Evolutionary conservation across 1,284 basidiomycete genomes (phyloP), one percentile per base, ranked within the genome.

Genomic region (Ganoderma lucidum): DNA sequence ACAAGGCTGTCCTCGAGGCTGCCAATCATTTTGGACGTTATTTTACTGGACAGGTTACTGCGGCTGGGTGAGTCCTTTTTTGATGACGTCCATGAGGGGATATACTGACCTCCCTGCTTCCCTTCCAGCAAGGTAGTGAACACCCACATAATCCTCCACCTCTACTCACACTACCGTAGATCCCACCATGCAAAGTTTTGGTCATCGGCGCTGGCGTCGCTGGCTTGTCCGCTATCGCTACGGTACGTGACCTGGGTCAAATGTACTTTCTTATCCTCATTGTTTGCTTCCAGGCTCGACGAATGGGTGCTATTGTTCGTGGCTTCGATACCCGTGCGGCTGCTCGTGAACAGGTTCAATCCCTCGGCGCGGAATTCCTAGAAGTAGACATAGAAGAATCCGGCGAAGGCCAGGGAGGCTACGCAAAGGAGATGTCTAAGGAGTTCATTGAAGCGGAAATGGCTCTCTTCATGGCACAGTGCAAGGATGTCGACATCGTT

Each of bases 401-500:
- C 71, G 94, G 94, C 28, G 87, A 89, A 44, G 94, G 90, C 15
- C 87, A 84, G 23, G 94, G 94, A 41, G 94, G 94, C 37, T 96
- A 96, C 76, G 94, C 93, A n/a, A 96, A 95, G 81, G 89, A 90
- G 73, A 95, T 96, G 94, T 93, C 92, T 56, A 94, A 95, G 82
- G 93, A 94, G 78, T 96, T 95, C 78, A 90, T 95, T 70, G 93
- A 91, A 65, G 94, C 94, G 14, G 94, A 96, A 79, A 95, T 96
- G 94, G 89, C 91, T 0, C 85, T 96, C 53, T 96, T 96, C 82
- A 86, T 92, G 87, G 88, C 92, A 77, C 94, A 96, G 79, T 92
- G 90, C 80, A 92, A 90, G 78, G 94, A 95, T 37, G 94, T 95
- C 15, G 94, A 96, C 76, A 95, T 96, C 69, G 86, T 96, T 69